Conservation (phyloP, 169 alveolate species). For the Eimeria necatrix region DNA sequence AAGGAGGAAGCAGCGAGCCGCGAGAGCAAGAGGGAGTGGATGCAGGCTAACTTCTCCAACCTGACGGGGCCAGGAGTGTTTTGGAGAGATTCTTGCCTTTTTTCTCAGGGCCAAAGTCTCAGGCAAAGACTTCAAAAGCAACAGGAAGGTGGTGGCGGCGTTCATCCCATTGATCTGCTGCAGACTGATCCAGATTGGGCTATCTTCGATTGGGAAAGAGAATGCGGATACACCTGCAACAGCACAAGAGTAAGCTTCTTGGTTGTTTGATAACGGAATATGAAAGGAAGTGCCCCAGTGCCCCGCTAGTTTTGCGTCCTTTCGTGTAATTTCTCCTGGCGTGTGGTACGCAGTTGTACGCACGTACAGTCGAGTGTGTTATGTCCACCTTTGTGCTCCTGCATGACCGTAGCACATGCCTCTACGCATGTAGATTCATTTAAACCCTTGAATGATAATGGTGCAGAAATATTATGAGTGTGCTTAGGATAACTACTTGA, state of each 20-base stretch:
- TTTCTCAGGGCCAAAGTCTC: constrained; percentile 81
- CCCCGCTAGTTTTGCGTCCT: background rate
- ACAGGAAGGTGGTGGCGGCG: constrained; percentile 52
- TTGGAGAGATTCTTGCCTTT: constrained; percentile 86
- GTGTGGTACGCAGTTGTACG: no score
- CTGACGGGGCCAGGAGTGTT: constrained; percentile 87
- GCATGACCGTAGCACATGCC: no score
- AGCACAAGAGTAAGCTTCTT: constrained; percentile 26
- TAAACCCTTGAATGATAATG: no score
- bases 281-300: background rate
- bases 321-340: no score
- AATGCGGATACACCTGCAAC: constrained; percentile 66
- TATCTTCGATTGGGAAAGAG: constrained; percentile 69
- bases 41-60: constrained; percentile 86
- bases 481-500: no score
- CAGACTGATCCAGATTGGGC: constrained; percentile 71
- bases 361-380: background rate
- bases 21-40: constrained; percentile 86
- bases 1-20: constrained; percentile 83
- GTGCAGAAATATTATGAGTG: no score
- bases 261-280: background rate
- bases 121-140: constrained; percentile 77
- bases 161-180: constrained; percentile 55
- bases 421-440: no score
- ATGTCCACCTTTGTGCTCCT: background rate